Base-by-base conservation (phyloP, 352 stramenopile genomes). In the Phytophthora quininea region DNA sequence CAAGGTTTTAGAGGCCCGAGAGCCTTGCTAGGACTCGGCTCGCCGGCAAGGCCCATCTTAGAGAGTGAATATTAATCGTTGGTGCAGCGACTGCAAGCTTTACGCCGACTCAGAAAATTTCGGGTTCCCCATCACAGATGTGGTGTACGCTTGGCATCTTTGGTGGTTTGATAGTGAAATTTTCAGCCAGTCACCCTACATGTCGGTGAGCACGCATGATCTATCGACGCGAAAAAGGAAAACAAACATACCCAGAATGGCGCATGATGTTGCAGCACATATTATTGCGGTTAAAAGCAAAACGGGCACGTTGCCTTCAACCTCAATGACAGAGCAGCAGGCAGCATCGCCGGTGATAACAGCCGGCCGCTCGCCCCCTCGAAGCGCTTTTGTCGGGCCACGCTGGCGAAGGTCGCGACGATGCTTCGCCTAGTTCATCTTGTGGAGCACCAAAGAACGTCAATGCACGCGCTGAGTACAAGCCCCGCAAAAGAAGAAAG, bases 251-350 rank as follows among this genome's bases (percentile, higher is more conserved):
- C 12, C 12, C 37, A 33, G 57, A 64, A 33, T 64, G 57, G 57
- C 57, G 48, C 8, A 15, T 64, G 2, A 64, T 64, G 57, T 52
- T 64, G 48, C 19, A 46, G 24, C 57, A 64, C 33, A 64, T 52
- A 33, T 57, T 6, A 14, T 27, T 19, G 48, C 35, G 12, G 45
- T 64, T 24, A 47, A 64, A 24, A n/a, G 29, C 0, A 5, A 43
- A 11, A 56, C 35, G 9, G 45, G 55, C 10, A 29, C 31, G 14
- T 9, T 7, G 15, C 46, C 24, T n/a, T 15, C 57, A 35, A 27
- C 57, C 29, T 56, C 47, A 7, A 64, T 64, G 57, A 56, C 46
- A 4, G 33, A 56, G 35, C 57, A 64, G 37, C 48, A 64, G 38
- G 57, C 47, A 4, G 38, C 15, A 46, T 64, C n/a, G 52, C 37